Percentiles rank a stretch among this genome's conserved stretches.
phyloP scores from a whole-genome alignment of 495 filamentous ascomycete genomes.

The Chaetomidium leptoderma region DNA sequence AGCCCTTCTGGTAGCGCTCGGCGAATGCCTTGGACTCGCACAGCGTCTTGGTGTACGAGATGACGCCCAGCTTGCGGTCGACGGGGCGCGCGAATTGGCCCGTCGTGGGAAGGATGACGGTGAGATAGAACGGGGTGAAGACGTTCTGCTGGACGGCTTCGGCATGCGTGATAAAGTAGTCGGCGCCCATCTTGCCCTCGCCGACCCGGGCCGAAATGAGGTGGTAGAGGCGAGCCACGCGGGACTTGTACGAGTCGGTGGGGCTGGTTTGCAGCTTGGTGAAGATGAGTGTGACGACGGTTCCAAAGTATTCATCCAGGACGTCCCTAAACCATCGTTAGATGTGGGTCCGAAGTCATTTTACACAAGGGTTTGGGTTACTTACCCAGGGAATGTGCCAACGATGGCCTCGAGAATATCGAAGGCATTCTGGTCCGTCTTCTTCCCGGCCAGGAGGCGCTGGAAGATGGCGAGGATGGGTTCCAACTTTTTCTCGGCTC shows the following conservation, averaged over 20 bases:
- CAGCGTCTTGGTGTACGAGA: conserved; percentile 86
- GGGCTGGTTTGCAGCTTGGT: conserved; percentile 69
- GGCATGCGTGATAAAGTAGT: conserved; percentile 77
- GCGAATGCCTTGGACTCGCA: conserved; percentile 77
- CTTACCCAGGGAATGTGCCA: conserved; percentile 64
- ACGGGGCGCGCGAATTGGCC: conserved; percentile 77
- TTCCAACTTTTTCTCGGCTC: conserved; percentile 66
- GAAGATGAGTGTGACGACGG: conserved; percentile 76
- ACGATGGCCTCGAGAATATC: conserved; percentile 82
- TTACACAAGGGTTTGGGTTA: conserved; percentile 15
- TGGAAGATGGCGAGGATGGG: conserved; percentile 89
- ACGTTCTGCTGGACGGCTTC: conserved; percentile 76
- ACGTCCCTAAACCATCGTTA: conserved; percentile 46
- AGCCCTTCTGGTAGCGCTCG: conserved; percentile 72
- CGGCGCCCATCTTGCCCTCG: conserved; percentile 73
- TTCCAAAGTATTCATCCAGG: conserved; percentile 70
- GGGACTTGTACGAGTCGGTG: conserved; percentile 73
- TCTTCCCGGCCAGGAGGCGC: conserved; percentile 65
- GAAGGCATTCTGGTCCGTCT: conserved; percentile 77
- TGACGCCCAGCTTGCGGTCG: conserved; percentile 89
- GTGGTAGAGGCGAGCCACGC: conserved; percentile 89
- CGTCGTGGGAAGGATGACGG: conserved; percentile 80
- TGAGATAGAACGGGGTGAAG: conserved; percentile 78
- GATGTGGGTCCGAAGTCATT: conserved; percentile 1
- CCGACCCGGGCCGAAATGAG: conserved; percentile 72